Evolutionary conservation across 768 basidiomycete genomes (phyloP).

Genomic region (Boletus speciosus): DNA sequence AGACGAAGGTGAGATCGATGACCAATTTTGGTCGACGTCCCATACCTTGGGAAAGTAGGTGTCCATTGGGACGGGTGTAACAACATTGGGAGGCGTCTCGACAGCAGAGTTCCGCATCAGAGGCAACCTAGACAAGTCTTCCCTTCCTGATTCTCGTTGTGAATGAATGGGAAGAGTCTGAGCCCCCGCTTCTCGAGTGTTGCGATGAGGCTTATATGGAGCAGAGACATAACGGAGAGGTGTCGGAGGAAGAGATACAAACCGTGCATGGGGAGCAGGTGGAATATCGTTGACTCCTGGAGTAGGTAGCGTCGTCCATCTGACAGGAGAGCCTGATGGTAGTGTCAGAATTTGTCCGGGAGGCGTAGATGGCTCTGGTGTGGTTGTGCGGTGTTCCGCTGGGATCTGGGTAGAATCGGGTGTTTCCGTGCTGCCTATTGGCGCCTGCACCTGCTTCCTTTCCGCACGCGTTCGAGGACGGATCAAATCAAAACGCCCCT

Average conservation of each 20-base stretch:
- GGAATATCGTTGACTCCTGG: constrained; percentile 62
- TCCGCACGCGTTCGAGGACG: constrained; percentile 36
- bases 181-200: constrained; percentile 18
- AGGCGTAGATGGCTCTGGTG: constrained; percentile 37
- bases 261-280: constrained; percentile 51
- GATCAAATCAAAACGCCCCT: constrained; percentile 87
- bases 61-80: constrained; percentile 55
- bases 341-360: constrained; percentile 29
- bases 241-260: constrained; percentile 47
- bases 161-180: constrained; percentile 22
- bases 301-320: constrained; percentile 56
- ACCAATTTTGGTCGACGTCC: constrained; percentile 54
- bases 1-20: constrained; percentile 36
- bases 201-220: constrained; percentile 13
- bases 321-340: constrained; percentile 32
- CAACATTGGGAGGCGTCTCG: constrained; percentile 73
- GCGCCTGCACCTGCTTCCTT: constrained; percentile 5
- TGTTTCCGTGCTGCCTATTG: constrained; percentile 3
- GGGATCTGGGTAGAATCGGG: constrained; percentile 17
- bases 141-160: constrained; percentile 23
- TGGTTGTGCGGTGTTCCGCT: constrained; percentile 1
- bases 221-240: constrained; percentile 22
- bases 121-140: constrained; percentile 59
- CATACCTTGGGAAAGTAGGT: constrained; percentile 84
- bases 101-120: constrained; percentile 77